These are phyloP conservation scores for Mycena floridula DNA, from an alignment of 768 basidiomycete species.

Conservation along the genomic window DNA sequence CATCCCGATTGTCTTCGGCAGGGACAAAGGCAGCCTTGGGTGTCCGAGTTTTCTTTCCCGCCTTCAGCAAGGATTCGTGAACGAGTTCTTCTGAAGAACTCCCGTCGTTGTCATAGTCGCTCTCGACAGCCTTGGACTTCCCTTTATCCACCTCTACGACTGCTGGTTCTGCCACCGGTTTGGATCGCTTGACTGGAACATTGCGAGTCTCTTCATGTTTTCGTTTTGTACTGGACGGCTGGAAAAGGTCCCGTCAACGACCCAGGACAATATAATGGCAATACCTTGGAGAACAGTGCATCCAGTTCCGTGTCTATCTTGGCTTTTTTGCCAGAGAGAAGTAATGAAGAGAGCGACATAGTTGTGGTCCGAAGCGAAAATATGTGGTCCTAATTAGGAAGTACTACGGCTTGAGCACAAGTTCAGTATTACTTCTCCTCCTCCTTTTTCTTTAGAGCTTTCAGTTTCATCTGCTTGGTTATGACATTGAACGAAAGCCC, in stretches of 20 bases:
- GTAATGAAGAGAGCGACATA: constrained; percentile 55
- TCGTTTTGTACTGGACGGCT: constrained; percentile 1
- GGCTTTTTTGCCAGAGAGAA: constrained; percentile 37
- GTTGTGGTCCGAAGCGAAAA: background rate
- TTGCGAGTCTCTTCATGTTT: background rate
- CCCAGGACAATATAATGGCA: constrained; percentile 23
- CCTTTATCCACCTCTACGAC: constrained; percentile 9
- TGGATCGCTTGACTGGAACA: background rate
- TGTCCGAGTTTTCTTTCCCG: constrained; percentile 16
- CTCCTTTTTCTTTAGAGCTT: too few species aligned
- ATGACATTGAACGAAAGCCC: too few species aligned
- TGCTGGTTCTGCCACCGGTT: too few species aligned
- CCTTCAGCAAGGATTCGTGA: constrained; percentile 57
- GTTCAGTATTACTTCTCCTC: too few species aligned
- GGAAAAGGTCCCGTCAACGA: too few species aligned
- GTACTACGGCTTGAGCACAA: too few species aligned
- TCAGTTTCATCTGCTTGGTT: too few species aligned
- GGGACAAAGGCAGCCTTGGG: constrained; percentile 48
- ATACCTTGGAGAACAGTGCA: constrained; percentile 51
- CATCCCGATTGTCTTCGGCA: constrained; percentile 70
- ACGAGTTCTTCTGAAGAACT: constrained; percentile 35
- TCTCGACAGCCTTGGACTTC: constrained; percentile 10
- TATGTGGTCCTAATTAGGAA: too few species aligned
- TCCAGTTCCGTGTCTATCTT: constrained; percentile 58
- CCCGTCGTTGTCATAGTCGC: constrained; percentile 23